Evolutionary conservation across 2,329 filamentous ascomycete genomes (phyloP).

Genomic region (Dendrostoma leiphaemia): DNA sequence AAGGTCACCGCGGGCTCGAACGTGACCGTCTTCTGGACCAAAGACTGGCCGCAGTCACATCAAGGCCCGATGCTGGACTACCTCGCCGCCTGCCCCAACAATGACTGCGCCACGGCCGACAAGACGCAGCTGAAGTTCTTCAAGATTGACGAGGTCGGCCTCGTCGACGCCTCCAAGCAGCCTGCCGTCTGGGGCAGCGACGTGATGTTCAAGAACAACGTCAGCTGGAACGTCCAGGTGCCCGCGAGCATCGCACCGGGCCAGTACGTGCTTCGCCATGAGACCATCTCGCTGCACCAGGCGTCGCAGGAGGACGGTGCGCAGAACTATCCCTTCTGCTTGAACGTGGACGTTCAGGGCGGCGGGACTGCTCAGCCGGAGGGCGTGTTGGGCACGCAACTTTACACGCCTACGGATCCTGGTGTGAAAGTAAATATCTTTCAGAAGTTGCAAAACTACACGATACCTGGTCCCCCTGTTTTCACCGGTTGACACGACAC

Average conservation of each 20-base stretch:
- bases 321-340: conserved; percentile 53
- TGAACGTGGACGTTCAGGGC: conserved; percentile 57
- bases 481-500: conserved; percentile 13
- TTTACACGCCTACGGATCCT: conserved; percentile 25
- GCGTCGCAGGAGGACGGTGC: conserved; percentile 39
- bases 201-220: conserved; percentile 47
- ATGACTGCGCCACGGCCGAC: conserved; percentile 32
- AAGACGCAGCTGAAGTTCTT: conserved; percentile 33
- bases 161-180: conserved; percentile 28
- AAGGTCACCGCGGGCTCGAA: conserved; percentile 27
- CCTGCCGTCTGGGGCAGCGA: conserved; percentile 34
- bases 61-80: conserved; percentile 37
- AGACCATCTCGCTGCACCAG: conserved; percentile 51
- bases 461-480: conserved; percentile 26
- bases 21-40: conserved; percentile 27
- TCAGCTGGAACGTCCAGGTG: conserved; percentile 47
- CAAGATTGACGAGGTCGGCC: conserved; percentile 32
- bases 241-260: conserved; percentile 42
- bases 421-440: conserved; percentile 27
- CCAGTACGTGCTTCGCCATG: conserved; percentile 51
- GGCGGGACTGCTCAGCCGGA: conserved; percentile 31
- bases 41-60: conserved; percentile 27
- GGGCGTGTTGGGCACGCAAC: conserved; percentile 23
- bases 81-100: conserved; percentile 30
- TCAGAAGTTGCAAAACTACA: conserved; percentile 22